Percentiles rank a stretch among this genome's conserved stretches.
Evolutionary conservation across 257 asterid species (phyloP).

Genomic region (Ajuga chamaepitys): DNA sequence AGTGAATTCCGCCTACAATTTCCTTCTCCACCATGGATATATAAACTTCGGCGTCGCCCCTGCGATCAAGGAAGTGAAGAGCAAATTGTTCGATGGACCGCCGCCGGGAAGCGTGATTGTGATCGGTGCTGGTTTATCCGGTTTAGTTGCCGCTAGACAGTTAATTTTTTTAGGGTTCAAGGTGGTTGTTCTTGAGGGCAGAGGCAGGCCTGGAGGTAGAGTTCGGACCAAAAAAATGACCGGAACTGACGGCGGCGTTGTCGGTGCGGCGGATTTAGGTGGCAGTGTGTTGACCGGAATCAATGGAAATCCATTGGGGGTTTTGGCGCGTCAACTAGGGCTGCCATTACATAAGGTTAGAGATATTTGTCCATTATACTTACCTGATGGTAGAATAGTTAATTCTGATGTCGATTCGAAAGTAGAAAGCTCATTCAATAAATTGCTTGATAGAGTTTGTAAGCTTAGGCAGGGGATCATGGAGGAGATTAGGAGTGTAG

Average conservation of each 20-base stretch:
- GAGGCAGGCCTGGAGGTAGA: slow-evolving; percentile 85
- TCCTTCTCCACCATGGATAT: slow-evolving; percentile 79
- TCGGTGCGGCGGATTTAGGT: slow-evolving; percentile 90
- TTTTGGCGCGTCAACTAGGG: slow-evolving; percentile 83
- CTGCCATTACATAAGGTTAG: slow-evolving; percentile 94
- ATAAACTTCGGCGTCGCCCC: slow-evolving; percentile 84
- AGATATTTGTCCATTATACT: slow-evolving; percentile 84
- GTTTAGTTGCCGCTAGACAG: slow-evolving; percentile 88
- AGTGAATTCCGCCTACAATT: slow-evolving; percentile 69
- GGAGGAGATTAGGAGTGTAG: slow-evolving; percentile 77
- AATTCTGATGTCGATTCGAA: slow-evolving; percentile 76
- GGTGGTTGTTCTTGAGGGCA: slow-evolving; percentile 82
- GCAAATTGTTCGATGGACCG: slow-evolving; percentile 30
- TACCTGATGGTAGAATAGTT: slow-evolving; percentile 82
- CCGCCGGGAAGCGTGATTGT: slow-evolving; percentile 59
- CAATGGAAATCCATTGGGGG: slow-evolving; percentile 94
- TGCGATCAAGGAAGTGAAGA: slow-evolving; percentile 61
- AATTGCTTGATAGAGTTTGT: slow-evolving; percentile 91
- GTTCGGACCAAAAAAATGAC: slow-evolving; percentile 77
- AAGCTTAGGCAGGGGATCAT: slow-evolving; percentile 89
- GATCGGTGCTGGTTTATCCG: slow-evolving; percentile 86
- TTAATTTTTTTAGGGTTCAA: slow-evolving; percentile 76
- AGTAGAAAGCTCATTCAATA: slow-evolving; percentile 81
- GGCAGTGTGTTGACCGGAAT: slow-evolving; percentile 96
- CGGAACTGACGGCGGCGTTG: slow-evolving; percentile 41